These are phyloP conservation scores for Cryptococcus sp. DNA, from an alignment of 1,284 basidiomycete species.

Conservation along the genomic window DNA sequence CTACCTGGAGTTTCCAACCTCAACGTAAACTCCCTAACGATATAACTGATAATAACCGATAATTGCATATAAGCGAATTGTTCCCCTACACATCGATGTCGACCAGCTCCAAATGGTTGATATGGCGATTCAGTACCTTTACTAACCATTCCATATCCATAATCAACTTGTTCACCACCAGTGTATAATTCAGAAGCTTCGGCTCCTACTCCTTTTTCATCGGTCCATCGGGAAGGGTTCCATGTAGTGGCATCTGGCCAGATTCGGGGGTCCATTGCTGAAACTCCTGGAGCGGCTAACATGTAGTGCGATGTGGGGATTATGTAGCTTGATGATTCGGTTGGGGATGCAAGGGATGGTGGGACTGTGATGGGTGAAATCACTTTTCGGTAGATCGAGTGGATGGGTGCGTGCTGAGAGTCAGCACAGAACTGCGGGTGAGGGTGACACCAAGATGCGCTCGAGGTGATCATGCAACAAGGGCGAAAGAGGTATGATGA, in stretches of 20 bases:
- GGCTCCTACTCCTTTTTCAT: slow-evolving; percentile 68
- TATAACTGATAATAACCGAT: slow-evolving; percentile 71
- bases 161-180: slow-evolving; percentile 87
- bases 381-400: slow-evolving; percentile 74
- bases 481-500: no score
- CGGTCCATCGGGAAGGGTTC: slow-evolving; percentile 81
- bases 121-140: slow-evolving; percentile 89
- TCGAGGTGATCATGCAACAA: no score
- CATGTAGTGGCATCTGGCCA: slow-evolving; percentile 75
- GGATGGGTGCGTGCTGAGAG: slow-evolving; percentile 74
- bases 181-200: slow-evolving; percentile 69
- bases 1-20: slow-evolving; percentile 54
- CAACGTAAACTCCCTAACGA: slow-evolving; percentile 74
- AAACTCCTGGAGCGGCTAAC: slow-evolving; percentile 82
- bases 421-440: slow-evolving; percentile 1
- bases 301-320: slow-evolving; percentile 90
- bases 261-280: slow-evolving; percentile 77
- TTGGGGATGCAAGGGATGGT: slow-evolving; percentile 69
- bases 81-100: slow-evolving; percentile 55
- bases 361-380: slow-evolving; percentile 80
- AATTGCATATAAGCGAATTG: slow-evolving; percentile 95
- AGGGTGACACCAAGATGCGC: no score
- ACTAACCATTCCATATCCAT: slow-evolving; percentile 87
- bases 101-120: slow-evolving; percentile 93
- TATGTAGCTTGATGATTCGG: slow-evolving; percentile 66